Conservation (phyloP, 1,139 yeast genomes). For the Hansenula lynferdii region DNA sequence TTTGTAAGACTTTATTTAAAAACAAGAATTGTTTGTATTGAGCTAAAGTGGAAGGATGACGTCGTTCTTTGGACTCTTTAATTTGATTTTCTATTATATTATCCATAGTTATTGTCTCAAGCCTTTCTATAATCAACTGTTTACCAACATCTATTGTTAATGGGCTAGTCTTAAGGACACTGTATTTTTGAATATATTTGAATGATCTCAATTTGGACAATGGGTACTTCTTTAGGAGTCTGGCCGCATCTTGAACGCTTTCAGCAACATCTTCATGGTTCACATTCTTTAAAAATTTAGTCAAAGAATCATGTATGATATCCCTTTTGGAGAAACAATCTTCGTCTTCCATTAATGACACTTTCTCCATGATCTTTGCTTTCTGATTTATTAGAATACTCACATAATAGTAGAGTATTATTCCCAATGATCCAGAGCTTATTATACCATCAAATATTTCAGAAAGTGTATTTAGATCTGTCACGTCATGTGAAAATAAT, state of each 20-base stretch:
- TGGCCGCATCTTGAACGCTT: conserved; percentile 1
- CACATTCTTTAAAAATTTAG: conserved; percentile 9
- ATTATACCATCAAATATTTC: conserved; percentile 61
- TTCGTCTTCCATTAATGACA: conserved; percentile 7
- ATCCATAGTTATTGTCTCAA: not conserved
- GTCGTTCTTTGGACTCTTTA: not conserved
- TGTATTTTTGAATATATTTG: conserved; percentile 7
- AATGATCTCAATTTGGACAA: conserved; percentile 4
- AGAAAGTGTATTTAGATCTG: conserved; percentile 43
- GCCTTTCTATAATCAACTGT: not conserved
- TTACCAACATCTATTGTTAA: not conserved
- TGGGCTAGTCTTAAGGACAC: conserved; percentile 9
- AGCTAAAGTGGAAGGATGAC: too few relatives aligned
- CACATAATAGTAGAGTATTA: conserved; percentile 50
- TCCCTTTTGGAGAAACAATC: conserved; percentile 11
- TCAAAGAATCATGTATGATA: conserved; percentile 15
- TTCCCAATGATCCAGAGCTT: conserved; percentile 39
- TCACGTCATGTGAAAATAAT: conserved; percentile 69
- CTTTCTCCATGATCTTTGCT: conserved; percentile 32
- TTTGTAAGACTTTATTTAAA: too few relatives aligned
- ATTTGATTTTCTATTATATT: not conserved
- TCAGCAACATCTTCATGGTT: conserved; percentile 5
- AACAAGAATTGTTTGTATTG: too few relatives aligned
- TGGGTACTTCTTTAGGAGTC: not conserved
- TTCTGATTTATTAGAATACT: conserved; percentile 43